Conservation (phyloP, 208 protist genomes). For the Trypanosoma rangeli region DNA sequence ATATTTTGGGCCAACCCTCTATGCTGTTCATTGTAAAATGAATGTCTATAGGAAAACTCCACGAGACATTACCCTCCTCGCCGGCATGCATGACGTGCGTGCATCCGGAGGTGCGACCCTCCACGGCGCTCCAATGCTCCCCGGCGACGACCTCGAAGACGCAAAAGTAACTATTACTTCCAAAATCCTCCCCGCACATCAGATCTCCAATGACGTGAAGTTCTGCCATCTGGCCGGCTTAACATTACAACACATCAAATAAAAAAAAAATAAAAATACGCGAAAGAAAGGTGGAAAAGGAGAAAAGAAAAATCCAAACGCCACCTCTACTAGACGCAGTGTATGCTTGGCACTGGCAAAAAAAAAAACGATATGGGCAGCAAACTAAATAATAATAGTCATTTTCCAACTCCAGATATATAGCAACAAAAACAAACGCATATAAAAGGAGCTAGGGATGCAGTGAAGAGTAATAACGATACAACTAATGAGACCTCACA, state of each 20-base stretch:
- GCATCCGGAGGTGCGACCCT: slow-evolving; percentile 70
- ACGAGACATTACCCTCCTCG: slow-evolving; percentile 47
- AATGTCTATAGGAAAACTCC: slow-evolving; percentile 86
- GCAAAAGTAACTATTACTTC: slow-evolving; percentile 70
- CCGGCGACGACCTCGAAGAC: slow-evolving; percentile 78
- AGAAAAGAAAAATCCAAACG: slow-evolving; percentile 1
- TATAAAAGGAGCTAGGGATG: background rate
- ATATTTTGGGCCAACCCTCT: slow-evolving; percentile 89
- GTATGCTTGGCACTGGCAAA: background rate
- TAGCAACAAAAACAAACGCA: background rate
- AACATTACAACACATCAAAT: background rate
- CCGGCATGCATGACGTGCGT: slow-evolving; percentile 80
- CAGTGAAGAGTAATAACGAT: background rate
- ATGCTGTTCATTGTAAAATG: slow-evolving; percentile 74
- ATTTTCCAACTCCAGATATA: background rate
- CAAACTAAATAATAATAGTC: too few relatives aligned
- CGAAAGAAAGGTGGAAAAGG: slow-evolving; percentile 10
- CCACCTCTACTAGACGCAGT: background rate
- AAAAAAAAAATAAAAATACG: slow-evolving; percentile 19
- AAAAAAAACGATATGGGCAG: background rate
- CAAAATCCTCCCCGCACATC: slow-evolving; percentile 60
- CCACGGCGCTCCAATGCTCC: slow-evolving; percentile 67
- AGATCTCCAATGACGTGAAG: slow-evolving; percentile 89
- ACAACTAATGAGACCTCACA: background rate
- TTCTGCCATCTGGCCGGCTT: slow-evolving; percentile 53